Evolutionary conservation across 2,329 filamentous ascomycete species (phyloP), one percentile per base, ranked within the genome.

Genomic region (Neonectria faginata): DNA sequence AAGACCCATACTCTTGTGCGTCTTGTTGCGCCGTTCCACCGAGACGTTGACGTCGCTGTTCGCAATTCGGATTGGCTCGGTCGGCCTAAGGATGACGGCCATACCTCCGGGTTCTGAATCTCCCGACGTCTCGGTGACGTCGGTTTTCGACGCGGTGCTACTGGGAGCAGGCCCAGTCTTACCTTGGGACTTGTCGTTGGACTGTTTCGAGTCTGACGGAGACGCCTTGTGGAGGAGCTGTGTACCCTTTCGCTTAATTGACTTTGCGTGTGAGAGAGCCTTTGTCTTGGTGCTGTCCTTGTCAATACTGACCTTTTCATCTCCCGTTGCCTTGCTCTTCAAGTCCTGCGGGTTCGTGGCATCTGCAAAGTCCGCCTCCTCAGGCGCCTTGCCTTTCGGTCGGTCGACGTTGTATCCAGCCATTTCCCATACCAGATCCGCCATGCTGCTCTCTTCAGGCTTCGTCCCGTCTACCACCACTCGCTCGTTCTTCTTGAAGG

Each of bases 41-140:
- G 94, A 90, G 69, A 98, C 92, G 77, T 97, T 97, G 70, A 98
- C 86, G 75, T 98, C 96, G 76, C 91, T 94, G 51, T 90, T 92
- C 1, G 91, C 89, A 0, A 98, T 79, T 8, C 90, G 85, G 5
- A 98, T 82, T 0, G 89, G 89, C 4, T 83, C 81, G 0, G 82
- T 79, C 0, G 96, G 93, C 47, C 89, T 90, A 74, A 97, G 92
- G 29, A 97, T 89, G 44, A 97, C 91, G 2, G 88, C 88, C 69
- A 91, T 90, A 27, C 91, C 89, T 31, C 89, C 89, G 0, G 85
- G 80, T 69, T 89, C 84, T 31, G 82, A 68, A 6, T 82, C 81
- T 27, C 78, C 72, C 2, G 62, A 62, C 5, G 59, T 47, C 8
- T 74, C 69, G 10, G 68, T 67, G 1, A 67, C 54, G 11, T 70